Evolutionary conservation across 768 basidiomycete species (phyloP), one percentile per base, ranked within the genome.

Genomic region (Panus rudis): DNA sequence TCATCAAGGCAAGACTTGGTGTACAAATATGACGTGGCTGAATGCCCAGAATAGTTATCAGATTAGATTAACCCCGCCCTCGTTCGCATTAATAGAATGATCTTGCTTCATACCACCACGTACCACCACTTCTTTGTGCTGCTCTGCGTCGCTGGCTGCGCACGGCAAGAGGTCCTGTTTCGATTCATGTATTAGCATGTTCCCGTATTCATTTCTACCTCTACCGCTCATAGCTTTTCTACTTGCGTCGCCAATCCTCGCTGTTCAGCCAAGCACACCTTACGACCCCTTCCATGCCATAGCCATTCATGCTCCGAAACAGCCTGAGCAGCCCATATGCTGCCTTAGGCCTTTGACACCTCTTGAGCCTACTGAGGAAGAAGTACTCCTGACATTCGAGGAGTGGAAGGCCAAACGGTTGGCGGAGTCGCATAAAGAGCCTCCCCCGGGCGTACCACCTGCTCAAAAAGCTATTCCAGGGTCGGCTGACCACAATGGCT

Each of bases 391-490:
- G 17, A 85, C 86, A 0, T 92, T 92, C 54, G 84, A 91, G 54
- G 89, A 91, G 51, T 92, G 89, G 89, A 89, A 89, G 55, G 76
- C 76, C 24, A 85, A 76, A 51, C 82, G 81, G 45, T 55, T 67
- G 37, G 62, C 62, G 27, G 69, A 75, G 48, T 58, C 28, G 24
- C 35, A 31, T 26, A 41, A 40, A 23, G 46, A 43, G 7, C 35
- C 17, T 20, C 35, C 25, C n/a, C 17, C 8, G 13, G 41, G 30
- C 17, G 13, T 20, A 7, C 25, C 38, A 42, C 43, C 26, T 31
- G 39, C 48, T 22, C 32, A 20, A 19, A 32, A 21, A 1, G 6
- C 46, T 25, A 49, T 50, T 25, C 37, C 45, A 19, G 30, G 57
- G 26, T 7, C 33, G 6, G 33, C 8, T 20, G n/a, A 54, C 61